Evolutionary conservation across 805 yeast genomes (phyloP).

Genomic region (Babjeviella inositovora): DNA sequence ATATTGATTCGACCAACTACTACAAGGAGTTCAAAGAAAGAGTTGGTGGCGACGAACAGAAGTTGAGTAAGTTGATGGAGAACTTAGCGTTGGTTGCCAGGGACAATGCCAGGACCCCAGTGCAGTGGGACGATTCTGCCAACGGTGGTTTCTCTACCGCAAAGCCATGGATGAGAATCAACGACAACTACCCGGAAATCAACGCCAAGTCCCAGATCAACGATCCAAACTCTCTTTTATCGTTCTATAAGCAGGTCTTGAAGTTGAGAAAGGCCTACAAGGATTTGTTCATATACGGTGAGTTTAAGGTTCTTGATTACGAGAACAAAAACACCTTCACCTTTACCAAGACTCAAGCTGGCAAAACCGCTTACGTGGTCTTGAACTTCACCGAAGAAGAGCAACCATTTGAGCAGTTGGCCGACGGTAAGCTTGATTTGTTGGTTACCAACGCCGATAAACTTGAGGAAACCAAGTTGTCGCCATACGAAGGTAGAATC

Average conservation of each 20-base stretch:
- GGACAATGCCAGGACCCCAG: constrained; percentile 40
- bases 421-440: constrained; percentile 11
- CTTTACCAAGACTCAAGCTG: constrained; percentile 17
- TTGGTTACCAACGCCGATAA: constrained; percentile 14
- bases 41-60: constrained; percentile 10
- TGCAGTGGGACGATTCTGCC: constrained; percentile 30
- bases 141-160: constrained; percentile 31
- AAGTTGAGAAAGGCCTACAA: constrained; percentile 22
- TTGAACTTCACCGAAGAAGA: constrained; percentile 22
- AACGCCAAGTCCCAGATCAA: constrained; percentile 27
- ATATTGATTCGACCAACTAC: constrained; percentile 17
- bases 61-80: constrained; percentile 12
- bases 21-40: constrained; percentile 12
- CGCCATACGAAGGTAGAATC: constrained; percentile 28
- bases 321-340: constrained; percentile 23
- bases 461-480: constrained; percentile 10
- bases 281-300: constrained; percentile 28
- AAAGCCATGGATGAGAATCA: constrained; percentile 38
- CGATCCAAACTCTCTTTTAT: constrained; percentile 26
- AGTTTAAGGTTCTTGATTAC: constrained; percentile 22
- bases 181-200: constrained; percentile 29
- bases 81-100: constrained; percentile 21
- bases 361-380: constrained; percentile 16
- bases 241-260: constrained; percentile 27
- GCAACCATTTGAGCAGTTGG: constrained; percentile 12